Percentiles rank a stretch among this genome's conserved stretches.
Evolutionary conservation across 2,329 filamentous ascomycete species (phyloP).

Genomic region (Teratosphaeria zuluensis): DNA sequence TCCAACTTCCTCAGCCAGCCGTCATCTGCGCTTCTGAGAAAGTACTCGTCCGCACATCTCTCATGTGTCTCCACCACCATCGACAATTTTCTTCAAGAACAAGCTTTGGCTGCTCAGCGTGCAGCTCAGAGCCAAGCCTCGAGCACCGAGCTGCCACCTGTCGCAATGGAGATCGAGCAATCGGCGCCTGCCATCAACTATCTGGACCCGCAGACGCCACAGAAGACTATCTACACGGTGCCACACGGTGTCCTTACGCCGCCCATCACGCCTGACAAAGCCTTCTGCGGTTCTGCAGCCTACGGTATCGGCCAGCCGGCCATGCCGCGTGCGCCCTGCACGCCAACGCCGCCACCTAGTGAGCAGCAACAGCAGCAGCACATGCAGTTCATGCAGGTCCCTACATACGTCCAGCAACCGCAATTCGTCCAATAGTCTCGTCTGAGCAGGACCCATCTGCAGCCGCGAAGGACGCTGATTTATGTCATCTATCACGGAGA

Average conservation of each 20-base stretch:
- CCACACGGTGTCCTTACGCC: constrained; percentile 73
- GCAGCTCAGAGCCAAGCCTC: constrained; percentile 19
- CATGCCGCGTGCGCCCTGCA: constrained; percentile 17
- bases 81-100: constrained; percentile 56
- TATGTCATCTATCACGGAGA: background rate
- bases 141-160: constrained; percentile 4
- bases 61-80: constrained; percentile 55
- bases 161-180: constrained; percentile 16
- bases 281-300: constrained; percentile 17
- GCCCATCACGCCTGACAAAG: constrained; percentile 68
- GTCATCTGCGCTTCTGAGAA: constrained; percentile 57
- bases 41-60: constrained; percentile 58
- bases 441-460: background rate
- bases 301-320: constrained; percentile 18
- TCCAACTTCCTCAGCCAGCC: constrained; percentile 58
- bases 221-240: constrained; percentile 60
- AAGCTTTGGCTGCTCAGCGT: constrained; percentile 32
- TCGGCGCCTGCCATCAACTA: constrained; percentile 26
- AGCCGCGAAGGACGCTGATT: background rate
- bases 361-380: constrained; percentile 15
- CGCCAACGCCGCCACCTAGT: constrained; percentile 25
- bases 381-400: constrained; percentile 6
- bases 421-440: constrained; percentile 19
- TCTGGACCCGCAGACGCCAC: constrained; percentile 65
- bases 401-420: constrained; percentile 18